phyloP scores from a whole-genome alignment of 2,329 filamentous ascomycete species.

The Karstenula rhodostoma region DNA sequence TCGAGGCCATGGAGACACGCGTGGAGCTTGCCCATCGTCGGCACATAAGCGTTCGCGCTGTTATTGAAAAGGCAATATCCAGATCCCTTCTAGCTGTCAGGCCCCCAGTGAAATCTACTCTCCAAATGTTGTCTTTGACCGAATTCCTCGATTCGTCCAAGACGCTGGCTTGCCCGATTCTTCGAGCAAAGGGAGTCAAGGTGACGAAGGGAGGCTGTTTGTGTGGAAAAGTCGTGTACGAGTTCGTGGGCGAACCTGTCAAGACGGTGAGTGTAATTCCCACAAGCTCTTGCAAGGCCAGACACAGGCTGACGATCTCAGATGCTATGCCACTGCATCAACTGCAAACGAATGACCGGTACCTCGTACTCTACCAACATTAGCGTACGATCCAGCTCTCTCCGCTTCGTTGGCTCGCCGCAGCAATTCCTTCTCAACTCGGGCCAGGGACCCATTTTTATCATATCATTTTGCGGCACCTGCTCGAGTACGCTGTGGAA shows the following conservation, averaged over 20 bases:
- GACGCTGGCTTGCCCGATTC: conserved; percentile 1
- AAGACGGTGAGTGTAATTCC: conserved; percentile 16
- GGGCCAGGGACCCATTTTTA: conserved; percentile 24
- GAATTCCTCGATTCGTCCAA: conserved; percentile 20
- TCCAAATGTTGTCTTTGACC: conserved; percentile 18
- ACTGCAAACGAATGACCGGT: conserved; percentile 25
- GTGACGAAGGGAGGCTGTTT: conserved; percentile 41
- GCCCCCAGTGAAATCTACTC: too few relatives aligned
- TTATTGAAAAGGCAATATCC: neutral
- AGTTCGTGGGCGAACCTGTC: conserved; percentile 41
- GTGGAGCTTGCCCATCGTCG: neutral
- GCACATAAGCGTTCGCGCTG: neutral
- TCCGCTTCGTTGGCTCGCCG: conserved; percentile 19
- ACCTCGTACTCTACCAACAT: conserved; percentile 27
- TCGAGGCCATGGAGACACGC: neutral
- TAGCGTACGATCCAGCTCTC: conserved; percentile 16
- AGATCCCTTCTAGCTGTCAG: neutral
- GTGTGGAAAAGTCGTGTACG: conserved; percentile 48
- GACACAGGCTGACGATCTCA: neutral
- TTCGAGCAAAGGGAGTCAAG: conserved; percentile 14
- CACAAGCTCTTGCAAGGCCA: neutral
- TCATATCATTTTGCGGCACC: conserved; percentile 25
- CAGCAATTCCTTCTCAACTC: conserved; percentile 24
- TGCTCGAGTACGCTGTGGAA: conserved; percentile 31
- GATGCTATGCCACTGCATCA: conserved; percentile 27